phyloP scores from a whole-genome alignment of 2,329 filamentous ascomycete genomes.

The Cordyceps cicadae region DNA sequence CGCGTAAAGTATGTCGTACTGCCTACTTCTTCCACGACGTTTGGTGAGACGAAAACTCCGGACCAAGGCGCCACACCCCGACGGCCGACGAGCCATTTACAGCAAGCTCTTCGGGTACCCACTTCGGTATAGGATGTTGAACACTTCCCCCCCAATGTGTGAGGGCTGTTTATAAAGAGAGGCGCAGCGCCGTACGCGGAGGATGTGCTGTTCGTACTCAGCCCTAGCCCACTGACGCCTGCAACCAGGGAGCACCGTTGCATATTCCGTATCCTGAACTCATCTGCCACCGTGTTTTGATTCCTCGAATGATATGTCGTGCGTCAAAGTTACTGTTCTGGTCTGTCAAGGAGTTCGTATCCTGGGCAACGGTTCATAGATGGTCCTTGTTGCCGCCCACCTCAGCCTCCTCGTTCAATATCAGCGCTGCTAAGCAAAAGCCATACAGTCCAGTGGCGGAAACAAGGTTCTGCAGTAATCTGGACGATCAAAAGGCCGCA shows the following conservation, averaged over 20 bases:
- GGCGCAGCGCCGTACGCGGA: not conserved
- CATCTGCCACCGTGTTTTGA: not conserved
- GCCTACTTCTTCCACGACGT: not conserved
- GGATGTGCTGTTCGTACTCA: slow-evolving; percentile 6
- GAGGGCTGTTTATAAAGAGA: not conserved
- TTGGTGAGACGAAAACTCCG: not conserved
- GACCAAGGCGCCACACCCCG: not conserved
- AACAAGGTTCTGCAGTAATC: not conserved
- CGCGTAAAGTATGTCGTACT: not conserved
- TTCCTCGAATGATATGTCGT: not conserved
- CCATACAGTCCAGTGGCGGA: too few relatives aligned
- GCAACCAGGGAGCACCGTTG: slow-evolving; percentile 1
- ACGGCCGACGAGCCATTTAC: not conserved
- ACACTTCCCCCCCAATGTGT: not conserved
- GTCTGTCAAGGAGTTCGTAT: not conserved
- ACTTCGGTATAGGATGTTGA: not conserved
- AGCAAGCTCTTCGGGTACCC: not conserved
- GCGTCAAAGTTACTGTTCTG: not conserved
- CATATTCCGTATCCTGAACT: not conserved
- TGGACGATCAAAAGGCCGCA: not conserved
- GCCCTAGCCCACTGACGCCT: slow-evolving; percentile 11
- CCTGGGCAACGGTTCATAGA: not conserved
- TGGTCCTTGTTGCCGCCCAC: not conserved
- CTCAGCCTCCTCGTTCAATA: not conserved
- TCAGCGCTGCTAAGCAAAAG: not conserved